Evolutionary conservation across 805 yeast species (phyloP), one percentile per base, ranked within the genome.

Genomic region (Metschnikowia santaceciliae): DNA sequence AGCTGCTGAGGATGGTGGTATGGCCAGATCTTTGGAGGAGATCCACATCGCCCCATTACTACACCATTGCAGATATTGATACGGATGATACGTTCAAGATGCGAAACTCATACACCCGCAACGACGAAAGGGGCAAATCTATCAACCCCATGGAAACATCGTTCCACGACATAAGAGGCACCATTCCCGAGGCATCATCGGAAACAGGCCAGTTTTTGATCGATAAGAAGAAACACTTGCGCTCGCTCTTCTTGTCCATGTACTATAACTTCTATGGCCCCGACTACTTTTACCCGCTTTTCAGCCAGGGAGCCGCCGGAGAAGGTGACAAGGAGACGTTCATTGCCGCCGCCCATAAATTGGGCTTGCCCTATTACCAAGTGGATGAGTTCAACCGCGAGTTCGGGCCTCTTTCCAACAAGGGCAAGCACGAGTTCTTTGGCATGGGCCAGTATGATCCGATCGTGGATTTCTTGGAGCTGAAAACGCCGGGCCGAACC

Each of bases 21-120:
- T 72, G 77, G 77, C 77, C 76, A 2, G 76, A 72, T 58, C 61
- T 70, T 43, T 72, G 77, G 77, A 63, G 73, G 57, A 61, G 74
- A 55, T 63, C 70, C 23, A 71, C 74, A 1, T 67, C 74, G 5
- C 77, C 77, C 1, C 33, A 39, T 14, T 71, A 50, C 56, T 72
- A 71, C 50, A 65, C 69, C 11, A 65, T 72, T 33, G 70, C 74
- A 14, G 61, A 59, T 8, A 63, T 72, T 33, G 43, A 54, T 2
- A 54, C 60, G 14, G 64, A 69, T 47, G 59, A 54, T 13, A 52
- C 49, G 2, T 48, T 37, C 35, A 56, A 58, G 35, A 43, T 55
- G n/a, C 49, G 75, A 38, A 66, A 67, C 50, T 61, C 67, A 38
- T 68, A 67, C 48, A 61, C 64, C 33, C 43, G 43, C 17, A 62